Base-by-base conservation (phyloP, 2,329 filamentous ascomycete species). In the Fusarium algeriense region DNA sequence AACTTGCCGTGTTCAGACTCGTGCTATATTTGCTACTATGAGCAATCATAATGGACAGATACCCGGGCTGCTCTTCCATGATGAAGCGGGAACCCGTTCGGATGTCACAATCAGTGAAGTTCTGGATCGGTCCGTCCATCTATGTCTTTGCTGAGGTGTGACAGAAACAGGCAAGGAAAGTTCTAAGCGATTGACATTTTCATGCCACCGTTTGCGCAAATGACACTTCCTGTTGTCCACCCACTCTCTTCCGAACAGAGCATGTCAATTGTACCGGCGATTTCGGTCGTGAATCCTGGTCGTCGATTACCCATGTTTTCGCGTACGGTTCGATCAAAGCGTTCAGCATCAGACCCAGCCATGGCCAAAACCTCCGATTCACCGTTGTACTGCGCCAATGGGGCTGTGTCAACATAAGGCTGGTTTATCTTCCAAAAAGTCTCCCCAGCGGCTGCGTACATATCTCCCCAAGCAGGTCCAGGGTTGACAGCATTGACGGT, bases 231-330 rank as follows among this genome's bases (percentile, higher is more conserved):
- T 2, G 91, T 93, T 63, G 89, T 90, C 90, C 91, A 93, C 4
- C 85, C 87, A 41, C 85, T 85, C 78, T 93, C 91, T 14, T 85
- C 85, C 10, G 86, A 87, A 77, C 91, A 93, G 43, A 93, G 81
- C 90, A 93, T 92, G 12, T 87, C 91, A 49, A 93, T 88, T 8
- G 91, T 87, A 3, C 90, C 91, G 1, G 91, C 91, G 80, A 93
- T 85, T 80, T 93, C 91, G 43, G 65, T 68, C 11, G 78, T 78
- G 55, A 81, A 81, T 3, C 78, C 80, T 2, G 80, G 80, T 28
- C 80, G 66, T 58, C 78, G 69, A 6, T 77, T 76, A 19, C 79
- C 79, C 80, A 81, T 81, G 9, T 65, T 67, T 59, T 77, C 75
- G 54, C 76, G 75, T 44, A 81, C 80, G 30, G 72, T 77, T 64